Conservation (phyloP, 129 eudicot species). For the Tagetes erecta region DNA sequence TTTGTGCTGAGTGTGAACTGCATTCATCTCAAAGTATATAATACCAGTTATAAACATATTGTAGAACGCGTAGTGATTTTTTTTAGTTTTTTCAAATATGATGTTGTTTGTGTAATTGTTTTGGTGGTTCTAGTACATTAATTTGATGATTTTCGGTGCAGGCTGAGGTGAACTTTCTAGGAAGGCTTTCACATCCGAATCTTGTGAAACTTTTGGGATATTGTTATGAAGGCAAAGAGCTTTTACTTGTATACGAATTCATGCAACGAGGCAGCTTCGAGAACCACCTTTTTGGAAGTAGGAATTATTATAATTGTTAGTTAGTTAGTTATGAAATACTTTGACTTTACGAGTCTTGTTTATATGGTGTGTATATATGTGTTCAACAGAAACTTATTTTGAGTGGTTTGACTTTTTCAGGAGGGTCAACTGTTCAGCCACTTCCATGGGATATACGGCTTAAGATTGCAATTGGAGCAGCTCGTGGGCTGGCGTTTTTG, state of each 20-base stretch:
- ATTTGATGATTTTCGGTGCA: slow-evolving; percentile 29
- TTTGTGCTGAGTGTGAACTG: not conserved
- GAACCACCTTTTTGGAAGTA: slow-evolving; percentile 94
- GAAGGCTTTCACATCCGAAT: slow-evolving; percentile 88
- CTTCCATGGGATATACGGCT: slow-evolving; percentile 85
- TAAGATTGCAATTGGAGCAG: slow-evolving; percentile 81
- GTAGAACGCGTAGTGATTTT: not conserved
- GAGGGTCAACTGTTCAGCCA: slow-evolving; percentile 81
- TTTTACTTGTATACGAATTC: slow-evolving; percentile 86
- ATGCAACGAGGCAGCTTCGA: slow-evolving; percentile 97
- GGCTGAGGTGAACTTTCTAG: slow-evolving; percentile 87
- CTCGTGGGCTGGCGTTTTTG: slow-evolving; percentile 78
- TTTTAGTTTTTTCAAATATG: not conserved
- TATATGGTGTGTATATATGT: not conserved
- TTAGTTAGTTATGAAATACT: not conserved
- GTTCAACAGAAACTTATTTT: slow-evolving; percentile 12
- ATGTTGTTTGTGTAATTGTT: slow-evolving; percentile 1
- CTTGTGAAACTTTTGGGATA: slow-evolving; percentile 86
- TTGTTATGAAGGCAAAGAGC: slow-evolving; percentile 77
- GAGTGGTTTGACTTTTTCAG: slow-evolving; percentile 36
- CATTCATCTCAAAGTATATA: not conserved
- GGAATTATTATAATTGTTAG: slow-evolving; percentile 13
- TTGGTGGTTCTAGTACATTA: not conserved
- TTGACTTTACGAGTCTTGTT: not conserved
- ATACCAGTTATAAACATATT: not conserved